Evolutionary conservation across 2,329 filamentous ascomycete genomes (phyloP).

Genomic region (Gremmenia infestans): DNA sequence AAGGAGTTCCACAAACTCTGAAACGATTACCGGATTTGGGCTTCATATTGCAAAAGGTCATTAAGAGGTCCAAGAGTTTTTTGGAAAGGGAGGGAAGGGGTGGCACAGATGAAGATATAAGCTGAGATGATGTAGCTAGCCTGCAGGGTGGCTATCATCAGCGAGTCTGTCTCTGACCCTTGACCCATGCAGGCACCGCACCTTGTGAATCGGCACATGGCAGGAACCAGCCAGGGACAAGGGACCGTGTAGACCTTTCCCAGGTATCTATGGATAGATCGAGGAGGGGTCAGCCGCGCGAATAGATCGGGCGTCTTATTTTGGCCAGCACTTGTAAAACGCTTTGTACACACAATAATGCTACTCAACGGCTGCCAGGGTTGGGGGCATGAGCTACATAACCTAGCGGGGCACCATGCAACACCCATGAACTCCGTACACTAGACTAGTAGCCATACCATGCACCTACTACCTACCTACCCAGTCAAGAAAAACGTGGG

Average conservation of each 20-base stretch:
- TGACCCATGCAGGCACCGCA: not conserved
- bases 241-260: not conserved
- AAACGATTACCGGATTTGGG: conserved; percentile 24
- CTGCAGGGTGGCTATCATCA: conserved; percentile 1
- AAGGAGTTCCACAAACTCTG: conserved; percentile 28
- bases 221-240: not conserved
- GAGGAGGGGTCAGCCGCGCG: not conserved
- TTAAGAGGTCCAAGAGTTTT: not conserved
- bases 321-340: not conserved
- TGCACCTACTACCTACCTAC: no score
- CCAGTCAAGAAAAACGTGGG: not conserved
- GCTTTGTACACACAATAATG: not conserved
- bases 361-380: not conserved
- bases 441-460: no score
- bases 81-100: not conserved
- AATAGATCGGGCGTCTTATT: conserved; percentile 1
- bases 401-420: not conserved
- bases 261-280: conserved; percentile 4
- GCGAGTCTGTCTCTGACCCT: not conserved
- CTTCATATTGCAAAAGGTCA: conserved; percentile 9
- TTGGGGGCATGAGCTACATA: not conserved
- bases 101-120: conserved; percentile 2
- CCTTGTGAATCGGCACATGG: conserved; percentile 9
- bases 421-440: not conserved
- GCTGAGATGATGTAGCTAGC: not conserved